These are phyloP conservation scores for Erodium texanum DNA, from an alignment of 441 rosid genomes.

Conservation along the genomic window DNA sequence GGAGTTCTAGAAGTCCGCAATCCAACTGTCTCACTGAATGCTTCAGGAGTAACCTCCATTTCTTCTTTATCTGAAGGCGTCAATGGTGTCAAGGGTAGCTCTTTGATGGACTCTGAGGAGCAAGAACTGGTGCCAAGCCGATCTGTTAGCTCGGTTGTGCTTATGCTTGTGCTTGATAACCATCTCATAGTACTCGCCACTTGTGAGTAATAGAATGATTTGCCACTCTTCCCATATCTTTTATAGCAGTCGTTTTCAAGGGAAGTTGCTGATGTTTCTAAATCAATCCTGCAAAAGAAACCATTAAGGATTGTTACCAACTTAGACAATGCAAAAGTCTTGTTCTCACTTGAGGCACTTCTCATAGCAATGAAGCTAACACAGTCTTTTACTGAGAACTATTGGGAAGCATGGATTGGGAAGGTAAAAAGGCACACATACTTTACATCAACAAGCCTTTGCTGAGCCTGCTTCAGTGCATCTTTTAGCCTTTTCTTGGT, in stretches of 20 bases:
- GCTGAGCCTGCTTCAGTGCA: conserved; percentile 50
- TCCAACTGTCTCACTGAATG: conserved; percentile 10
- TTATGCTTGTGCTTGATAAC: conserved; percentile 47
- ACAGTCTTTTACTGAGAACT: not conserved
- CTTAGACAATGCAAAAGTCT: too few relatives aligned
- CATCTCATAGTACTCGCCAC: conserved; percentile 77
- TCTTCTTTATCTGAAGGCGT: conserved; percentile 17
- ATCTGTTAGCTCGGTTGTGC: conserved; percentile 33
- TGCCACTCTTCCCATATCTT: conserved; percentile 79
- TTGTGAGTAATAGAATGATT: conserved; percentile 80
- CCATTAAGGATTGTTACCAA: conserved; percentile 4
- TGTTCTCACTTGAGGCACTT: too few relatives aligned
- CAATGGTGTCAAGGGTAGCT: conserved; percentile 17
- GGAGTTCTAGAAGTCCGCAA: conserved; percentile 4
- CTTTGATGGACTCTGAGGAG: conserved; percentile 20
- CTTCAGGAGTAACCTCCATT: conserved; percentile 18
- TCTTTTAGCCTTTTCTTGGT: conserved; percentile 59
- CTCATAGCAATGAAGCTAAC: not conserved
- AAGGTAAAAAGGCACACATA: conserved; percentile 19
- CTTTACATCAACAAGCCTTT: conserved; percentile 39
- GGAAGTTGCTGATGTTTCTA: conserved; percentile 39
- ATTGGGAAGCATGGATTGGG: not conserved
- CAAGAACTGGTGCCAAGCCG: conserved; percentile 28
- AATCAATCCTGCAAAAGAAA: conserved; percentile 43
- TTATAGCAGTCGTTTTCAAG: conserved; percentile 74